Conservation (phyloP, 306 rosid genomes). For the Glycyrrhiza uralensis region DNA sequence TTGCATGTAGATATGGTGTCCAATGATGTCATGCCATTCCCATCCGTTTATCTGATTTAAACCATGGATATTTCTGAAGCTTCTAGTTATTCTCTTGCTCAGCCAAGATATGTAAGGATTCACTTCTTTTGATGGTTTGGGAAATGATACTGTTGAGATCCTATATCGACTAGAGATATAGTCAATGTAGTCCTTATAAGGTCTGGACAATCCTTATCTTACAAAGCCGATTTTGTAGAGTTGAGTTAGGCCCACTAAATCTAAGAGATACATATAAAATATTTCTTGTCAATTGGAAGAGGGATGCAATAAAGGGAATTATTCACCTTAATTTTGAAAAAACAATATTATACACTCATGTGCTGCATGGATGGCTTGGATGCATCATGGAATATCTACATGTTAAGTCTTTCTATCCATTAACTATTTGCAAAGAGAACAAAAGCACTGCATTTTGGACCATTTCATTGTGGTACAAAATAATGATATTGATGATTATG, state of each 20-base stretch:
- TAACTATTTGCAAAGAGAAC: not conserved
- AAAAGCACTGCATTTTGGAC: not conserved
- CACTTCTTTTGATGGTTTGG: not conserved
- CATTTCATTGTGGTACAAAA: not conserved
- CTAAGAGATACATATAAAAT: too few species aligned
- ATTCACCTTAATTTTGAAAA: not conserved
- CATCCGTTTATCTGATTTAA: not conserved
- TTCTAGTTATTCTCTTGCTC: not conserved
- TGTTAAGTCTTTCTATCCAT: not conserved
- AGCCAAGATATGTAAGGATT: not conserved
- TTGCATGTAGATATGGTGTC: not conserved
- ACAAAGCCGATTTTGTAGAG: too few species aligned
- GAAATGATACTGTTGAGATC: not conserved
- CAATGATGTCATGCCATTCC: not conserved
- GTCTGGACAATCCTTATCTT: too few species aligned
- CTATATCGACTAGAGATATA: too few species aligned
- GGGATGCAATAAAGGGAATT: not conserved
- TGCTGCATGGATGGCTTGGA: not conserved
- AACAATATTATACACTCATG: not conserved
- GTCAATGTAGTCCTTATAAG: too few species aligned
- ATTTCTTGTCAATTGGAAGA: not conserved
- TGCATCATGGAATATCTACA: too few species aligned
- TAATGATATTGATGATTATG: not conserved
- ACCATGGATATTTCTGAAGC: not conserved
- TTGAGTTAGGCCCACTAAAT: too few species aligned